Evolutionary conservation across 345 rosid genomes (phyloP), one percentile per base, ranked within the genome.

Genomic region (Ricinus communis): DNA sequence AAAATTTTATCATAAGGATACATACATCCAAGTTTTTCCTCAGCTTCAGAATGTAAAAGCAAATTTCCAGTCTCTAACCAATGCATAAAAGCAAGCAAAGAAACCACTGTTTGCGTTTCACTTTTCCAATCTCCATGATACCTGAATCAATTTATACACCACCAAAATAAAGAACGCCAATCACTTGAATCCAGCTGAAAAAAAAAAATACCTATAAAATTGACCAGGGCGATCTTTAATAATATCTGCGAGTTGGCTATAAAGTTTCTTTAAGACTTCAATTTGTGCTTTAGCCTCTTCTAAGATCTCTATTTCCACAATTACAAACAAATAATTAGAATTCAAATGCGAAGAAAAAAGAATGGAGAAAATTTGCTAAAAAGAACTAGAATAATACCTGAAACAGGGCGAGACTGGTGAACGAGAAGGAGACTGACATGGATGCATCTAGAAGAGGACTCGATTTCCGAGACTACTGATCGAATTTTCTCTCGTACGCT

Each of bases 111-210:
- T 69, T 92, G 97, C 10, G 98, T 92, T 82, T 90, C 98, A 79
- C 84, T 88, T 81, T 78, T 90, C 99, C 99, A 95, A 82, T 92
- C 99, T 56, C 92, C 93, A 79, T 92, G 96, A 85, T 86, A 95
- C 85, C 99, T 95, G 73, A 19, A 64, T 13, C 67, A 24, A 67
- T 70, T 50, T 18, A 30, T 16, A 81, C 36, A 67, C 52, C 70
- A 60, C 10, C 22, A 25, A 19, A n/a, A 46, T 46, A 36, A 72
- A 43, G 12, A 43, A 8, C 12, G 47, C 7, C 14, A 11, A n/a
- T n/a, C 47, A 43, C 1, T 43, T 43, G 5, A 11, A 33, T 33
- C 65, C n/a, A 70, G 52, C 43, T 62, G 72, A 56, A 12, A 3
- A 28, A 2, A 18, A 22, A 14, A 8, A 45, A 49, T 46, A 88